These are phyloP conservation scores for Acacia concinna DNA, from an alignment of 331 rosid species.

Conservation along the genomic window DNA sequence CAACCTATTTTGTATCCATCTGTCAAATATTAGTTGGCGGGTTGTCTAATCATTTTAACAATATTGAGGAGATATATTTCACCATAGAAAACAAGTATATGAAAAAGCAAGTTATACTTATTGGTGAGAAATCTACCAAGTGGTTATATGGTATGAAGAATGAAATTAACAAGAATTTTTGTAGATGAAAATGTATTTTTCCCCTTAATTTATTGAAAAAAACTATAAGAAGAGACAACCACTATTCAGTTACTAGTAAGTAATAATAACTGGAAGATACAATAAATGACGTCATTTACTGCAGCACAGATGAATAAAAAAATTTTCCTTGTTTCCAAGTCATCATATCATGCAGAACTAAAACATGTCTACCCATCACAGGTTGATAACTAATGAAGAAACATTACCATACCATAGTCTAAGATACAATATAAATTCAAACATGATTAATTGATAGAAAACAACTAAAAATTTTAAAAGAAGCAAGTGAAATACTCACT, in stretches of 20 bases:
- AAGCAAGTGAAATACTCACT: slow-evolving; percentile 38
- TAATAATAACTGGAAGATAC: background rate
- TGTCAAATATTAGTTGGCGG: background rate
- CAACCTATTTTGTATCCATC: background rate
- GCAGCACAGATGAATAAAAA: background rate
- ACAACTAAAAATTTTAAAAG: background rate
- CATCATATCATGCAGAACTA: background rate
- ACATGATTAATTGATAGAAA: slow-evolving; percentile 13
- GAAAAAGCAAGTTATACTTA: background rate
- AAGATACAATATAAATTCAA: background rate
- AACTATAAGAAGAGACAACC: background rate
- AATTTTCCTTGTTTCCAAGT: background rate
- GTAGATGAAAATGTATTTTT: background rate
- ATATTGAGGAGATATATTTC: background rate
- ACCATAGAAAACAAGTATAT: background rate
- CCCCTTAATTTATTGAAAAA: background rate
- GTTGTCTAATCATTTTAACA: background rate
- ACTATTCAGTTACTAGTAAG: background rate
- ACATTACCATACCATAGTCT: background rate
- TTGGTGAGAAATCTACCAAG: background rate
- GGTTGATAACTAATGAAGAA: background rate
- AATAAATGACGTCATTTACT: background rate
- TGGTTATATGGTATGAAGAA: background rate
- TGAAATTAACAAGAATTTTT: background rate
- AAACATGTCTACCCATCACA: background rate